phyloP scores from a whole-genome alignment of 768 basidiomycete genomes.

The Dioszegia hungarica region DNA sequence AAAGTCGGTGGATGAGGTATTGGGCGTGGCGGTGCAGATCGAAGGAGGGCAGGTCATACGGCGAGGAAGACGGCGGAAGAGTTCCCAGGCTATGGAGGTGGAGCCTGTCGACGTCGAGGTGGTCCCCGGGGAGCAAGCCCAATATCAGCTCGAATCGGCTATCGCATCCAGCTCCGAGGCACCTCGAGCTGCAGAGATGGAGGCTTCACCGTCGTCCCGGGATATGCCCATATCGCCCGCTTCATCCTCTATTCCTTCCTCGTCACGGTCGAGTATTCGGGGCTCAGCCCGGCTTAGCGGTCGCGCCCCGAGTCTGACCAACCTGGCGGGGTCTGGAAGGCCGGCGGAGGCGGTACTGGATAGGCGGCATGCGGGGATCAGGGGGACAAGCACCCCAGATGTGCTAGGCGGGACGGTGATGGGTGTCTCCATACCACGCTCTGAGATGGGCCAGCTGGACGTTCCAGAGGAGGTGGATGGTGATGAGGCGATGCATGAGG shows the following conservation, averaged over 20 bases:
- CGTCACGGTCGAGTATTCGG: constrained; percentile 27
- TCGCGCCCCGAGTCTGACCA: constrained; percentile 11
- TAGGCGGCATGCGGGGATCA: neutral
- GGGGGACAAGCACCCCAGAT: constrained; percentile 1
- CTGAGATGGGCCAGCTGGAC: neutral
- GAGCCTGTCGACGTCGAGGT: neutral
- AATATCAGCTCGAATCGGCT: neutral
- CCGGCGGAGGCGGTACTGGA: constrained; percentile 4
- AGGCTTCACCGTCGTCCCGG: neutral
- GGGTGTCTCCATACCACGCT: neutral
- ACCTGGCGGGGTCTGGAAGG: constrained; percentile 3
- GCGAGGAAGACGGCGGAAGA: neutral
- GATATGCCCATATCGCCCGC: constrained; percentile 15
- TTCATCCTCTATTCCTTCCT: constrained; percentile 32
- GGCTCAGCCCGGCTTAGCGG: neutral
- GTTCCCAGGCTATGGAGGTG: constrained; percentile 9
- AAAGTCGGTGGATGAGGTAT: constrained; percentile 5
- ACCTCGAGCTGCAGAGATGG: neutral
- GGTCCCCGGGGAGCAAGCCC: neutral
- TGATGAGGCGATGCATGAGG: neutral
- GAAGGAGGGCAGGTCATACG: neutral
- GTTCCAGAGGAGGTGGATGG: neutral
- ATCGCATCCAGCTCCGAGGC: constrained; percentile 2
- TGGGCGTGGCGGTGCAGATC: neutral
- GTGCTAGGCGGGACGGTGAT: neutral